phyloP scores from a whole-genome alignment of 139 green algal genomes.

The Coccomyxa sp. region DNA sequence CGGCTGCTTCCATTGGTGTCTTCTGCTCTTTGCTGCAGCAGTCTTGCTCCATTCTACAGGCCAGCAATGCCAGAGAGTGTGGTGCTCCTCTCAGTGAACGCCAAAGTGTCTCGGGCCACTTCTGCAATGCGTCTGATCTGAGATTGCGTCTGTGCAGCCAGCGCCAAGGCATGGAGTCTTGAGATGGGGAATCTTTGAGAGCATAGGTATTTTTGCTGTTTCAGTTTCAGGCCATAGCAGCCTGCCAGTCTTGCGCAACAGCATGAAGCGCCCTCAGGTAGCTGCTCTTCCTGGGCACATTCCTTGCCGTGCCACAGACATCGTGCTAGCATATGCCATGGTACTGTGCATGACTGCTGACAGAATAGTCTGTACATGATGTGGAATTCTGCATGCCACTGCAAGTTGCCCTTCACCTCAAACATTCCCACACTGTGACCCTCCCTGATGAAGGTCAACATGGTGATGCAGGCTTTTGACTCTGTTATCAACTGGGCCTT shows the following conservation, averaged over 20 bases:
- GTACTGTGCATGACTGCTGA: no score
- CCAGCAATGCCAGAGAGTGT: no score
- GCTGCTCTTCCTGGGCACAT: background rate
- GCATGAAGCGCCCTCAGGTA: conserved; percentile 36
- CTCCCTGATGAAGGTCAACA: background rate
- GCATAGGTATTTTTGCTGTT: conserved; percentile 53
- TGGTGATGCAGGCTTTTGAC: conserved; percentile 20
- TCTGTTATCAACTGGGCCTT: conserved; percentile 32
- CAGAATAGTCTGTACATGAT: background rate
- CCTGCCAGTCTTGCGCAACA: conserved; percentile 40
- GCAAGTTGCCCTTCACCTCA: background rate
- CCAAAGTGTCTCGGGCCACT: no score
- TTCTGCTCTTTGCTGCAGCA: no score
- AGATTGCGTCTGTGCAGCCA: conserved; percentile 23
- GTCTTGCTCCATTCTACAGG: no score
- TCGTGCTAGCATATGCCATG: no score
- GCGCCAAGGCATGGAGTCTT: conserved; percentile 6
- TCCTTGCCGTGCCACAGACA: no score
- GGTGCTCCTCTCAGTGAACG: no score
- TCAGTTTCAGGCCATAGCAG: conserved; percentile 43
- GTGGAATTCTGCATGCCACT: background rate
- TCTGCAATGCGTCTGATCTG: no score
- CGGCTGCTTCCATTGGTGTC: no score
- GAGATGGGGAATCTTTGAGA: conserved; percentile 23
- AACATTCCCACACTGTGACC: background rate